Evolutionary conservation across 352 stramenopile species (phyloP).

Genomic region (Globisporangium apiculatum): DNA sequence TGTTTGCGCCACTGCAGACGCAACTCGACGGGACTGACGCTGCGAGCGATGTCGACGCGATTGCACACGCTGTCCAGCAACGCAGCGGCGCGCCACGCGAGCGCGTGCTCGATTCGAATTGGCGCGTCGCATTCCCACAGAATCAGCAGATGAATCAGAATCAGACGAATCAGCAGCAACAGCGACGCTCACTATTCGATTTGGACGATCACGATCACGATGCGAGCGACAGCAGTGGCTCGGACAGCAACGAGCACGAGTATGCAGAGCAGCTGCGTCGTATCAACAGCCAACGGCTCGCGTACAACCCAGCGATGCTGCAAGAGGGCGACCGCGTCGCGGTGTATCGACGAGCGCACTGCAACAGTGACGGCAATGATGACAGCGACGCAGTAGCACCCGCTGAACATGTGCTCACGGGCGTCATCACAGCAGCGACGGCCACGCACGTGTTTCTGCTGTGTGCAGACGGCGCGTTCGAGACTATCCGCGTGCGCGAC

Average conservation of each 20-base stretch:
- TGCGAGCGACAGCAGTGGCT: slow-evolving; percentile 2
- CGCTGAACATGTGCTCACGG: slow-evolving; percentile 17
- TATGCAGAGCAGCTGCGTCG: neutral
- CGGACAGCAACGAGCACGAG: slow-evolving; percentile 10
- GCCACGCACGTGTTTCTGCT: slow-evolving; percentile 39
- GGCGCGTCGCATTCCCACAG: slow-evolving; percentile 2
- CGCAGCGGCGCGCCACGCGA: neutral
- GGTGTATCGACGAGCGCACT: slow-evolving; percentile 17
- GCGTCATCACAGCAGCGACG: slow-evolving; percentile 46
- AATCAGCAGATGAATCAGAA: neutral
- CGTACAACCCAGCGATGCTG: slow-evolving; percentile 40
- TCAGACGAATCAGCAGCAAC: neutral
- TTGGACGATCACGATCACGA: neutral
- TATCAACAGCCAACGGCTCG: slow-evolving; percentile 13
- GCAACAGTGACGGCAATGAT: slow-evolving; percentile 1
- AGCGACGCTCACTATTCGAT: neutral
- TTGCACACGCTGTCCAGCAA: slow-evolving; percentile 16
- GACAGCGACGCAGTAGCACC: slow-evolving; percentile 3
- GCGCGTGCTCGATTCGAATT: neutral
- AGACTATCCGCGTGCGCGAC: slow-evolving; percentile 33
- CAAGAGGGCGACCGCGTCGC: slow-evolving; percentile 52
- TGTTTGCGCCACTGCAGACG: slow-evolving; percentile 41
- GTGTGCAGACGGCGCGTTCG: slow-evolving; percentile 24
- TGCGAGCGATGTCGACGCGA: slow-evolving; percentile 29
- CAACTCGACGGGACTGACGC: slow-evolving; percentile 26